These are phyloP conservation scores for Tylopilus sp. DNA, from an alignment of 768 basidiomycete genomes.

Conservation along the genomic window DNA sequence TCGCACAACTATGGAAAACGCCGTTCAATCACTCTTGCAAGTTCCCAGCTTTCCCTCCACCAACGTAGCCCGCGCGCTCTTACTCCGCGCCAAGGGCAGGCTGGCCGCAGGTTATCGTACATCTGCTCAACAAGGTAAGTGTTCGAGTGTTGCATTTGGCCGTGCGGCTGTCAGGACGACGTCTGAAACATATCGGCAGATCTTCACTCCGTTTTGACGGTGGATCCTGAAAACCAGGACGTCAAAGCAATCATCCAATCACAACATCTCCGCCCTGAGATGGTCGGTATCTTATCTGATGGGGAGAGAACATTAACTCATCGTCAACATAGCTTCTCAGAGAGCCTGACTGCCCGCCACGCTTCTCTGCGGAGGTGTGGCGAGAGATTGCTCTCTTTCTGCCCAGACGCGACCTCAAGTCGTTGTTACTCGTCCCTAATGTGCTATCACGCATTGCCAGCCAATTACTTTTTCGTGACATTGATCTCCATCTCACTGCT, in stretches of 20 bases:
- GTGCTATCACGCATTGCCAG: slow-evolving; percentile 65
- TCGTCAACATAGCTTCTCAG: slow-evolving; percentile 23
- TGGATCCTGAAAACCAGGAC: slow-evolving; percentile 68
- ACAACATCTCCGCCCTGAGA: slow-evolving; percentile 50
- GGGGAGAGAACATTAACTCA: not conserved
- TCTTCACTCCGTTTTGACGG: slow-evolving; percentile 58
- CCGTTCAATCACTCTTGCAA: slow-evolving; percentile 66
- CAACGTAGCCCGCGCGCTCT: slow-evolving; percentile 55
- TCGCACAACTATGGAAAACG: slow-evolving; percentile 68
- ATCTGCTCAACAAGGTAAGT: slow-evolving; percentile 62
- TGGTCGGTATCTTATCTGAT: slow-evolving; percentile 37
- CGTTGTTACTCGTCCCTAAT: slow-evolving; percentile 62
- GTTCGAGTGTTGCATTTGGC: not conserved
- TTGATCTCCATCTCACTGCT: slow-evolving; percentile 59
- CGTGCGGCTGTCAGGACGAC: not conserved
- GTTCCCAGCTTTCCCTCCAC: slow-evolving; percentile 49
- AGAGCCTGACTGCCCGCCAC: slow-evolving; percentile 44
- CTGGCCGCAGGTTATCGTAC: slow-evolving; percentile 56
- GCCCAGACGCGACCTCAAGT: slow-evolving; percentile 61
- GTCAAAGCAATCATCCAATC: slow-evolving; percentile 58
- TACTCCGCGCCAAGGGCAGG: slow-evolving; percentile 64
- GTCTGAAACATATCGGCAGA: slow-evolving; percentile 38
- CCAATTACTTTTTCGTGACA: slow-evolving; percentile 59
- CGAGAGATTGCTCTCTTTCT: slow-evolving; percentile 61
- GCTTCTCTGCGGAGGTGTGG: slow-evolving; percentile 71